These are phyloP conservation scores for Rosa multiflora DNA, from an alignment of 306 rosid species.

Conservation along the genomic window DNA sequence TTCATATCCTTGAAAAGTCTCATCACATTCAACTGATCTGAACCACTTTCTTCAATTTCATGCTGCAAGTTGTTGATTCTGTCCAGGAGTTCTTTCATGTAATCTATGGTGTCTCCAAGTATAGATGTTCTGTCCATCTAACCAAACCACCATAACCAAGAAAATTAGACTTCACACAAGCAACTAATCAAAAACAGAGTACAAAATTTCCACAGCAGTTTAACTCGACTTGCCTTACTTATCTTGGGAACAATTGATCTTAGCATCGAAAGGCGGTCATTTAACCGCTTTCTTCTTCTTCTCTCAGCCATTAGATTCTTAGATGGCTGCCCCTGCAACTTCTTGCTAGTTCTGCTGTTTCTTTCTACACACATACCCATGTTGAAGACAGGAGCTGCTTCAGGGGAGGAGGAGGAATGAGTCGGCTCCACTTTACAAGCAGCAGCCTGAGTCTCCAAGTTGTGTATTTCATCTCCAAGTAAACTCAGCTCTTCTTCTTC, in stretches of 20 bases:
- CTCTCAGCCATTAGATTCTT: constrained; percentile 98
- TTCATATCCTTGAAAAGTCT: constrained; percentile 52
- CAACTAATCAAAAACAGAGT: neutral
- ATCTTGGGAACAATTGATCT: constrained; percentile 97
- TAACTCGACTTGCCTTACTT: constrained; percentile 61
- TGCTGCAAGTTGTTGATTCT: constrained; percentile 63
- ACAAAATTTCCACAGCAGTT: neutral
- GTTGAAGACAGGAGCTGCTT: constrained; percentile 55
- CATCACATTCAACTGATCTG: constrained; percentile 35
- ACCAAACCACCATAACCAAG: constrained; percentile 14
- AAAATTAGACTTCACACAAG: constrained; percentile 25
- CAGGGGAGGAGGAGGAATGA: constrained; percentile 52
- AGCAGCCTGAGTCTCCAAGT: constrained; percentile 50
- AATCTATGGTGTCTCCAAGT: constrained; percentile 91
- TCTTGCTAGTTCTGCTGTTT: constrained; percentile 50
- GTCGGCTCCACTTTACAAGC: constrained; percentile 66
- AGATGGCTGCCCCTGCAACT: constrained; percentile 82
- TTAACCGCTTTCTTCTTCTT: constrained; percentile 79
- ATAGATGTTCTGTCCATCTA: constrained; percentile 99
- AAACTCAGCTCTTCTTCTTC: constrained; percentile 60
- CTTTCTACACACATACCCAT: constrained; percentile 43
- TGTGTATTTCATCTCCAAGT: constrained; percentile 53
- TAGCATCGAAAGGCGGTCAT: constrained; percentile 91
- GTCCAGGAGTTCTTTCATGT: constrained; percentile 87
- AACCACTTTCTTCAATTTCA: constrained; percentile 43